A percentile compares a stretch with the other conserved stretches of the same genome.
Conservation (phyloP, 2,329 filamentous ascomycete species). For the Bipolaris sorokiniana region DNA sequence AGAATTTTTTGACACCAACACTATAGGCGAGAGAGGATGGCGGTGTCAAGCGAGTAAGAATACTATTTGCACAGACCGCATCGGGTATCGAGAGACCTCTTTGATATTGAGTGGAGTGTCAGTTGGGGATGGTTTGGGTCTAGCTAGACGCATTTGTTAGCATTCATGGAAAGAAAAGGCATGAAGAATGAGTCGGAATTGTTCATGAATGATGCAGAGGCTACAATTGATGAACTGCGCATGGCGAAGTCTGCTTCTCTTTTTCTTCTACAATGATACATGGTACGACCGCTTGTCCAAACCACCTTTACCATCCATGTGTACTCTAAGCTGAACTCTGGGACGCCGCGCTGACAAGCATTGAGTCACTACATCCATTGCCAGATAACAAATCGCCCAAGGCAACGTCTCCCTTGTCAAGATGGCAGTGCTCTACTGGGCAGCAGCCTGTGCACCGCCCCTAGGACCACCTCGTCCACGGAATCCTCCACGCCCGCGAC, state of each 20-base stretch:
- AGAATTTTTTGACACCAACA: constrained; percentile 45
- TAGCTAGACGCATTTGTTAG: not conserved
- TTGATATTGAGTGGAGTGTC: not conserved
- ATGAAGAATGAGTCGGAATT: not conserved
- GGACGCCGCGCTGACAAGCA: not conserved
- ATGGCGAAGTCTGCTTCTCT: not conserved
- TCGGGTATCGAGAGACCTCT: not conserved
- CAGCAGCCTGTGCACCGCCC: constrained; percentile 32
- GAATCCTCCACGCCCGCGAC: constrained; percentile 39
- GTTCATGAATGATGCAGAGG: not conserved
- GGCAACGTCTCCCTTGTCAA: not conserved
- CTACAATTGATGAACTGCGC: not conserved
- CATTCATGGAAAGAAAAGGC: not conserved
- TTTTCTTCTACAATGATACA: not conserved
- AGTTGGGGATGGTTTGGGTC: not conserved
- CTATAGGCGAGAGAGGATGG: constrained; percentile 20
- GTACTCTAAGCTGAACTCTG: constrained; percentile 1
- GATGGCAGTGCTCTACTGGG: constrained; percentile 18
- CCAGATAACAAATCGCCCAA: not conserved
- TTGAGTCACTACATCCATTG: not conserved
- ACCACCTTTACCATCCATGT: constrained; percentile 3
- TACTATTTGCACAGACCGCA: not conserved
- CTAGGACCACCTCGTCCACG: constrained; percentile 40
- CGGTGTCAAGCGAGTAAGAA: too few species aligned
- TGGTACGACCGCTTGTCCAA: not conserved